Percentiles rank a stretch among this genome's conserved stretches.
Conservation (phyloP, 345 rosid genomes). For the Gossypium mustelinum region DNA sequence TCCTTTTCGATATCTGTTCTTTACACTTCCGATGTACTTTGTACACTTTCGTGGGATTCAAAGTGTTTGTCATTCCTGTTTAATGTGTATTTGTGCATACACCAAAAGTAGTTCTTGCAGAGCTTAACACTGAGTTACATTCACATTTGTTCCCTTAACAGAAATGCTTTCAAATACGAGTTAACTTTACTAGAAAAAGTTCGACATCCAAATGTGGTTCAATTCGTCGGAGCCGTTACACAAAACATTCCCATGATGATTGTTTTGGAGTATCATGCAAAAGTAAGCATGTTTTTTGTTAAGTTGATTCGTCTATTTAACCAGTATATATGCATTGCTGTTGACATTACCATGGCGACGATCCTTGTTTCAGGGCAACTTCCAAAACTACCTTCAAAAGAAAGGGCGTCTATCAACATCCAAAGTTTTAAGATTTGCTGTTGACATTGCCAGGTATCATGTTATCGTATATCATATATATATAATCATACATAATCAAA, state of each 20-base stretch:
- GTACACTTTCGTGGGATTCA: not conserved
- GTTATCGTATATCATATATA: not conserved
- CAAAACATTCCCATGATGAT: slow-evolving; percentile 98
- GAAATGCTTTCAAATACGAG: slow-evolving; percentile 82
- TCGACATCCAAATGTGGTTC: slow-evolving; percentile 95
- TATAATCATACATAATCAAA: not conserved
- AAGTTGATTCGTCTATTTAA: not conserved
- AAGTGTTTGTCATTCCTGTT: not conserved
- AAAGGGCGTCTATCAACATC: slow-evolving; percentile 88
- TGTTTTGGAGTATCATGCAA: slow-evolving; percentile 72
- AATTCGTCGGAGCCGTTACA: slow-evolving; percentile 98
- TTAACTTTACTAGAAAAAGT: slow-evolving; percentile 78
- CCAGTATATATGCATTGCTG: not conserved
- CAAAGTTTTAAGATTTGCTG: slow-evolving; percentile 74
- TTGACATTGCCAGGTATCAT: slow-evolving; percentile 77
- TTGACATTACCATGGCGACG: slow-evolving; percentile 8
- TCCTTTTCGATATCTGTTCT: not conserved
- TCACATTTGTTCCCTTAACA: slow-evolving; percentile 28
- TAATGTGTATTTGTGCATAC: not conserved
- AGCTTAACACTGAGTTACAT: slow-evolving; percentile 8
- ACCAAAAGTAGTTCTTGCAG: not conserved
- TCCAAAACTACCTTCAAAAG: slow-evolving; percentile 71
- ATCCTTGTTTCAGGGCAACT: slow-evolving; percentile 66
- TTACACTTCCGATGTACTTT: not conserved
- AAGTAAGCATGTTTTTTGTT: slow-evolving; percentile 44